Evolutionary conservation across 768 basidiomycete species (phyloP).

Genomic region (Rubroboletus pulcherrimus): DNA sequence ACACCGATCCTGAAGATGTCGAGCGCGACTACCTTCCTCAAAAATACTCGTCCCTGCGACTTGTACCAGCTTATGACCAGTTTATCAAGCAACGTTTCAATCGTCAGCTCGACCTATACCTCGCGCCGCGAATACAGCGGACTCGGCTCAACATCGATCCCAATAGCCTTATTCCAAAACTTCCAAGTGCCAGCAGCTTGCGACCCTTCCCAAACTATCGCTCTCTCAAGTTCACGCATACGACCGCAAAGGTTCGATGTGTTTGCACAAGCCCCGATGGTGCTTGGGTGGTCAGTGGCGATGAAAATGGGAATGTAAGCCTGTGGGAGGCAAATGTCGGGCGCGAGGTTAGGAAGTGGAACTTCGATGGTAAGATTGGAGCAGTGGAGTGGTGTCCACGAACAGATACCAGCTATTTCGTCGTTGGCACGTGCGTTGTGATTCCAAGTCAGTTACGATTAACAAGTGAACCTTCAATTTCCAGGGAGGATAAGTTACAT

Average conservation of each 20-base stretch:
- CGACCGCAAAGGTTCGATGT: slow-evolving; percentile 64
- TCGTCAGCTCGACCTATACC: slow-evolving; percentile 92
- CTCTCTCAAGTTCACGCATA: slow-evolving; percentile 68
- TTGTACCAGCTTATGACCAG: slow-evolving; percentile 86
- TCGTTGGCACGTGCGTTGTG: slow-evolving; percentile 67
- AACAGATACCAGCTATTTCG: slow-evolving; percentile 74
- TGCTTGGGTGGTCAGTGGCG: slow-evolving; percentile 87
- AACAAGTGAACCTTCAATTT: slow-evolving; percentile 9
- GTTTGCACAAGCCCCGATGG: slow-evolving; percentile 84
- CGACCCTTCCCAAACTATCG: slow-evolving; percentile 92
- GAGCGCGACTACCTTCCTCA: slow-evolving; percentile 85
- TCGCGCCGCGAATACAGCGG: slow-evolving; percentile 88
- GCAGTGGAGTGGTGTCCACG: slow-evolving; percentile 93
- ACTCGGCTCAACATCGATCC: slow-evolving; percentile 91
- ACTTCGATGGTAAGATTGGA: slow-evolving; percentile 73
- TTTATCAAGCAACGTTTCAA: slow-evolving; percentile 94
- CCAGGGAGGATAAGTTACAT: slow-evolving; percentile 77
- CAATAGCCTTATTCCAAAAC: slow-evolving; percentile 84
- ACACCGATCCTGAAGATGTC: slow-evolving; percentile 81
- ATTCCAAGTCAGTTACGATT: slow-evolving; percentile 4
- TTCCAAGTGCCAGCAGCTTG: slow-evolving; percentile 87
- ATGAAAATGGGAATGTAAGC: slow-evolving; percentile 80
- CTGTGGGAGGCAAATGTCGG: slow-evolving; percentile 94
- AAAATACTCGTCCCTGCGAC: slow-evolving; percentile 79
- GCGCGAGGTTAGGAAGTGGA: slow-evolving; percentile 83